These are phyloP conservation scores for Pichia manshurica DNA, from an alignment of 805 yeast species.

Conservation along the genomic window DNA sequence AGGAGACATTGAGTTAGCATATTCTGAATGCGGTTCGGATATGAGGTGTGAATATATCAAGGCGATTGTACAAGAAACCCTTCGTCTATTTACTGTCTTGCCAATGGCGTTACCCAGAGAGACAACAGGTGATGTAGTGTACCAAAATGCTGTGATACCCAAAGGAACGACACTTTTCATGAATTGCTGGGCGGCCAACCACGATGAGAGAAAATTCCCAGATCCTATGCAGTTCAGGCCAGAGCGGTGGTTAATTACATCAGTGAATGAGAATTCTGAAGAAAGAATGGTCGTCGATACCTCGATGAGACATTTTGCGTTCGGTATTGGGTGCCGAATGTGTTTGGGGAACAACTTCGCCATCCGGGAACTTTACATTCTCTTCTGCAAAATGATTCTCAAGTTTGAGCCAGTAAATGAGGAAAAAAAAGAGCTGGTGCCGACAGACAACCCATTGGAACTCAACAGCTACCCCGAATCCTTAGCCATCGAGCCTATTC, in stretches of 20 bases:
- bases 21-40: conserved; percentile 20
- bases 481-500: conserved; percentile 57
- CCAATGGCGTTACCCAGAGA: conserved; percentile 63
- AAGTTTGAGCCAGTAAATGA: conserved; percentile 26
- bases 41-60: conserved; percentile 42
- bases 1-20: conserved; percentile 19
- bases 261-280: conserved; percentile 5
- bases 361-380: conserved; percentile 54
- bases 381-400: conserved; percentile 48
- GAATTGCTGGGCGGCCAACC: conserved; percentile 70
- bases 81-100: conserved; percentile 57
- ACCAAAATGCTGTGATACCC: conserved; percentile 43
- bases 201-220: conserved; percentile 42
- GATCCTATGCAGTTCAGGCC: conserved; percentile 48
- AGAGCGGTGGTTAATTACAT: conserved; percentile 31
- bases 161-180: conserved; percentile 49
- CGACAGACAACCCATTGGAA: conserved; percentile 39
- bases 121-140: conserved; percentile 46
- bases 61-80: conserved; percentile 59
- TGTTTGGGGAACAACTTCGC: conserved; percentile 69
- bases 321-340: conserved; percentile 69
- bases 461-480: conserved; percentile 49
- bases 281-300: background rate
- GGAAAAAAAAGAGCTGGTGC: conserved; percentile 32
- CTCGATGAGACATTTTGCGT: conserved; percentile 40